Conservation (phyloP, 805 yeast species). For the Candida boleticola region DNA sequence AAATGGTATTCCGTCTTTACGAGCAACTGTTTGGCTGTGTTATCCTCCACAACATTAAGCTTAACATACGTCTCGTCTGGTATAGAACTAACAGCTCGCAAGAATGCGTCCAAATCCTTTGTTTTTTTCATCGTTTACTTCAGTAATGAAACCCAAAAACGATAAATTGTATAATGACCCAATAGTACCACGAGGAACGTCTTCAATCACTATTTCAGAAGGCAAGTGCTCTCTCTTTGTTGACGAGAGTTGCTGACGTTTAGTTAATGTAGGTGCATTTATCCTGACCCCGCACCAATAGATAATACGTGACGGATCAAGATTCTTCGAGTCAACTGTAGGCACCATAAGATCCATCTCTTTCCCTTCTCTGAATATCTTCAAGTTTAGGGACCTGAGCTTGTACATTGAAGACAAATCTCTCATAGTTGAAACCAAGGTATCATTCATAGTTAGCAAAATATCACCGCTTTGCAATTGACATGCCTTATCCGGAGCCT, state of each 20-base stretch:
- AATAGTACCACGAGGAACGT: too few relatives aligned
- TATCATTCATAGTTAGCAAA: conserved; percentile 64
- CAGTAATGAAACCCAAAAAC: conserved; percentile 89
- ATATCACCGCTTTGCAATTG: conserved; percentile 69
- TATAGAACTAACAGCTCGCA: conserved; percentile 61
- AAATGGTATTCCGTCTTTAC: conserved; percentile 86
- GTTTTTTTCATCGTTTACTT: conserved; percentile 75
- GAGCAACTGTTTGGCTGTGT: conserved; percentile 81
- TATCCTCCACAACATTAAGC: conserved; percentile 78
- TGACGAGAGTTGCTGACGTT: too few relatives aligned
- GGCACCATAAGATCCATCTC: conserved; percentile 61
- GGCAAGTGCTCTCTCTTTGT: too few relatives aligned
- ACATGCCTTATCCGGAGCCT: conserved; percentile 31
- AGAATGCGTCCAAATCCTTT: conserved; percentile 66
- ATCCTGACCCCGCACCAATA: conserved; percentile 93
- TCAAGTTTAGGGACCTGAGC: conserved; percentile 48
- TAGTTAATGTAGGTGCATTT: too few relatives aligned
- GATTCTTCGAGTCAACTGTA: conserved; percentile 55
- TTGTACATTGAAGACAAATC: conserved; percentile 57
- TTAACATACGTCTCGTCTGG: conserved; percentile 81
- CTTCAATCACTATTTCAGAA: too few relatives aligned
- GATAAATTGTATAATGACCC: too few relatives aligned
- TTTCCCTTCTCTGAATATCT: conserved; percentile 68
- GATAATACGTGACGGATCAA: conserved; percentile 64
- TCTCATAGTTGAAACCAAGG: conserved; percentile 60